Percentiles rank a stretch among this genome's conserved stretches.
These are phyloP conservation scores for Colletotrichum brevisporum DNA, from an alignment of 2,329 filamentous ascomycete genomes.

Conservation along the genomic window DNA sequence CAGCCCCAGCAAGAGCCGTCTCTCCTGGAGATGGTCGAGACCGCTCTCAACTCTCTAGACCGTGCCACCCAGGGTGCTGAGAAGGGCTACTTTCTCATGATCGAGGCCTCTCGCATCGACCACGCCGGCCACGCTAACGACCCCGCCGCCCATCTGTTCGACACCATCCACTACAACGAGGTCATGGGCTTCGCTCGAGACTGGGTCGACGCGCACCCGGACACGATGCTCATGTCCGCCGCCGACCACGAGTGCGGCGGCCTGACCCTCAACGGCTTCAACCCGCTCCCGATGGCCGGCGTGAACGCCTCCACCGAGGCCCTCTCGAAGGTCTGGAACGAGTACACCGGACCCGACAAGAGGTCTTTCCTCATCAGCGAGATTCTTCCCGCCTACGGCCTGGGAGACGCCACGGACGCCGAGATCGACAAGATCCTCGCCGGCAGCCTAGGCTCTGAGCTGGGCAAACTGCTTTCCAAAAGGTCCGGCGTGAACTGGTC, in stretches of 20 bases:
- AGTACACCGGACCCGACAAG: conserved; percentile 48
- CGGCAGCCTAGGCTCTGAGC: conserved; percentile 45
- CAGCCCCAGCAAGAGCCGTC: conserved; percentile 53
- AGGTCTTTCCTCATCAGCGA: conserved; percentile 46
- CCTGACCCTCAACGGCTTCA: conserved; percentile 54
- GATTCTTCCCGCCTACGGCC: conserved; percentile 50
- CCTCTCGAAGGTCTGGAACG: conserved; percentile 45
- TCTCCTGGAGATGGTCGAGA: conserved; percentile 55
- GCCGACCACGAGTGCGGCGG: conserved; percentile 59
- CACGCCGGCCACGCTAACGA: conserved; percentile 65
- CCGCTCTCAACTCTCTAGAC: conserved; percentile 54
- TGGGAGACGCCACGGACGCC: conserved; percentile 48
- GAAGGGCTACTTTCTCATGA: conserved; percentile 58
- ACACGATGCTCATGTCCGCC: conserved; percentile 55
- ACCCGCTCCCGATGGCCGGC: conserved; percentile 49
- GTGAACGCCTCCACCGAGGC: conserved; percentile 50
- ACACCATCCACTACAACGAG: conserved; percentile 56
- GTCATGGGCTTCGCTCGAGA: conserved; percentile 53
- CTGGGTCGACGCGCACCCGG: conserved; percentile 56
- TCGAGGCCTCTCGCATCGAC: conserved; percentile 55
- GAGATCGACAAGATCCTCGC: conserved; percentile 48
- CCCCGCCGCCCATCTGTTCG: conserved; percentile 65
- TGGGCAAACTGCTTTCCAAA: conserved; percentile 48
- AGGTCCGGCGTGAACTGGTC: conserved; percentile 44
- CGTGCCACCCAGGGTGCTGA: conserved; percentile 48